A percentile compares a stretch with the other conserved stretches of the same genome.
Evolutionary conservation across 805 yeast genomes (phyloP).

Genomic region (Tetrapisispora fleetii): DNA sequence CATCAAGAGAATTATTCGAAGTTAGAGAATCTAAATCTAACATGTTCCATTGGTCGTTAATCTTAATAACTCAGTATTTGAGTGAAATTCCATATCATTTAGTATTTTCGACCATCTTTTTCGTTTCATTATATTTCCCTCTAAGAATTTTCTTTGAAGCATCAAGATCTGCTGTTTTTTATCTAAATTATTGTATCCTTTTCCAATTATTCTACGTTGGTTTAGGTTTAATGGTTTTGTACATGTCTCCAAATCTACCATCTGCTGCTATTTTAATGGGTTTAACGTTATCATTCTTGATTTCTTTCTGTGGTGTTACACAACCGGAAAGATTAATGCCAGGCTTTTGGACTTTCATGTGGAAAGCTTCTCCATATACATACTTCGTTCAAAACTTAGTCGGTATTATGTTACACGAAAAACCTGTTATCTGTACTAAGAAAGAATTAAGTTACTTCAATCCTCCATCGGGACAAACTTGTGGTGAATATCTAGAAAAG

Average conservation of each 20-base stretch:
- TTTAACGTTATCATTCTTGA: conserved; percentile 45
- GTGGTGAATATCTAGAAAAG: conserved; percentile 42
- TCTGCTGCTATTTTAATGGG: conserved; percentile 54
- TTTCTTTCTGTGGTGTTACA: conserved; percentile 62
- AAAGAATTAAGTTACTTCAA: conserved; percentile 41
- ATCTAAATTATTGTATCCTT: conserved; percentile 34
- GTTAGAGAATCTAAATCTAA: conserved; percentile 63
- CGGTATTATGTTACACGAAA: conserved; percentile 38
- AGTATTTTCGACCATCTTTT: conserved; percentile 41
- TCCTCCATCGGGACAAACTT: conserved; percentile 55
- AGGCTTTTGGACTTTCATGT: conserved; percentile 79
- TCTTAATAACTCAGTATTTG: conserved; percentile 43
- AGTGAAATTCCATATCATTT: conserved; percentile 55
- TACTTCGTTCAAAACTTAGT: conserved; percentile 55
- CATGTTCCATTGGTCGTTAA: conserved; percentile 61
- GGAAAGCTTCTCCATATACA: conserved; percentile 62
- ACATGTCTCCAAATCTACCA: conserved; percentile 55
- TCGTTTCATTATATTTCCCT: conserved; percentile 44
- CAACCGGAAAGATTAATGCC: conserved; percentile 54
- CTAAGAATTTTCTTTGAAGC: conserved; percentile 34
- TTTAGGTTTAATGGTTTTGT: conserved; percentile 43
- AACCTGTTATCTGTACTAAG: conserved; percentile 39
- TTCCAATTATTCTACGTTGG: conserved; percentile 40
- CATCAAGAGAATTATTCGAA: conserved; percentile 53
- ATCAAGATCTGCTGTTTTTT: conserved; percentile 39